Conservation (phyloP, 1,284 basidiomycete genomes). For the Microbotryomycetes sp. region DNA sequence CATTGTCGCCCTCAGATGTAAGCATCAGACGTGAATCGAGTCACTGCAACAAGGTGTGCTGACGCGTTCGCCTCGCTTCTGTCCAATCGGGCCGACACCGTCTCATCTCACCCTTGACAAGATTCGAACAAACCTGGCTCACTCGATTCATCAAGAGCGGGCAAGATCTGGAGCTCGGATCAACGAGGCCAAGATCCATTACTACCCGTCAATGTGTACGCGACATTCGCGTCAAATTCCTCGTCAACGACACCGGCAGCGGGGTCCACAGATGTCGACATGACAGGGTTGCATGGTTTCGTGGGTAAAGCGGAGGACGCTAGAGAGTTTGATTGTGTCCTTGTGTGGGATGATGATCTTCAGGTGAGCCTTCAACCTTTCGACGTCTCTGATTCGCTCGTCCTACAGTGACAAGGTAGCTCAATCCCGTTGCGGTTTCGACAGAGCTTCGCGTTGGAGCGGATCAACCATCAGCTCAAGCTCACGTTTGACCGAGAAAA, state of each 20-base stretch:
- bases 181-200: no score
- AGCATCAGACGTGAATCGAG: no score
- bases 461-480: neutral
- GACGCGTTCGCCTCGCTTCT: no score
- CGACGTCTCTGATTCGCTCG: no score
- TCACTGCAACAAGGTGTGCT: no score
- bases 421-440: neutral
- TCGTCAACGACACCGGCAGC: neutral
- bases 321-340: constrained; percentile 10
- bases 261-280: neutral
- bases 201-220: neutral
- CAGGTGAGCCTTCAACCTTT: no score
- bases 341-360: constrained; percentile 10
- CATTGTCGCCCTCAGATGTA: neutral
- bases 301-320: neutral
- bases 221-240: neutral
- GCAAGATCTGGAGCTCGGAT: neutral
- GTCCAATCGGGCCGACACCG: no score
- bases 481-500: constrained; percentile 6
- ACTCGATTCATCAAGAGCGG: neutral
- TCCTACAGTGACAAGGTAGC: no score
- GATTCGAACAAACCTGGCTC: neutral
- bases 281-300: constrained; percentile 6
- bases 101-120: no score
- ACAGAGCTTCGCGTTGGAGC: constrained; percentile 9